These are phyloP conservation scores for Schizochytrium sp. DNA, from an alignment of 108 stramenopile species.

Conservation along the genomic window DNA sequence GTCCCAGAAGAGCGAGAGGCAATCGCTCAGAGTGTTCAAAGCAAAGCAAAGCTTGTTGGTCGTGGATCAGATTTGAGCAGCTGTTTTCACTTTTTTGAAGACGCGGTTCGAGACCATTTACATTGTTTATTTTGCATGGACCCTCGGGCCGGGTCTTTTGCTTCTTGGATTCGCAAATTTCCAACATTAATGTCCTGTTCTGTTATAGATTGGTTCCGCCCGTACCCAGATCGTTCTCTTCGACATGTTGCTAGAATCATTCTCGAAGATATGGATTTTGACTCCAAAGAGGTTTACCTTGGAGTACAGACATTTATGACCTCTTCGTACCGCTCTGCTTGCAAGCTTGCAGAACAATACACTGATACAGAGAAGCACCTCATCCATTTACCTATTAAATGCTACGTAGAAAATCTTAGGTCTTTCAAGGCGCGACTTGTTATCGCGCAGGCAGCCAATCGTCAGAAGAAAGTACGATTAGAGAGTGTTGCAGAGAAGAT, in stretches of 20 bases:
- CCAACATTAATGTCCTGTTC: conserved; percentile 82
- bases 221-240: conserved; percentile 80
- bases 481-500: conserved; percentile 82
- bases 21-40: conserved; percentile 78
- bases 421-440: conserved; percentile 78
- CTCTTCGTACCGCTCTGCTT: conserved; percentile 80
- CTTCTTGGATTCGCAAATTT: conserved; percentile 77
- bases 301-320: conserved; percentile 84
- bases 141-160: conserved; percentile 81
- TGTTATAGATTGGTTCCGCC: conserved; percentile 85
- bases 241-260: conserved; percentile 76
- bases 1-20: conserved; percentile 80
- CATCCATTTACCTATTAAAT: conserved; percentile 85
- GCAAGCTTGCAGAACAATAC: conserved; percentile 77
- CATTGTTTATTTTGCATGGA: conserved; percentile 83
- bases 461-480: conserved; percentile 76
- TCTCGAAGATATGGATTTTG: conserved; percentile 69
- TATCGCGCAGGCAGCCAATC: conserved; percentile 74
- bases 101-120: conserved; percentile 79
- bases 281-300: conserved; percentile 67
- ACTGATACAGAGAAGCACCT: conserved; percentile 72
- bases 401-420: conserved; percentile 83
- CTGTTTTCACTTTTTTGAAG: conserved; percentile 84
- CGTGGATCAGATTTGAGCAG: conserved; percentile 77
- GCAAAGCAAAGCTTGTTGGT: conserved; percentile 68